A percentile compares a stretch with the other conserved stretches of the same genome.
Evolutionary conservation across 805 yeast species (phyloP).

Genomic region (Brettanomyces bruxellensis): DNA sequence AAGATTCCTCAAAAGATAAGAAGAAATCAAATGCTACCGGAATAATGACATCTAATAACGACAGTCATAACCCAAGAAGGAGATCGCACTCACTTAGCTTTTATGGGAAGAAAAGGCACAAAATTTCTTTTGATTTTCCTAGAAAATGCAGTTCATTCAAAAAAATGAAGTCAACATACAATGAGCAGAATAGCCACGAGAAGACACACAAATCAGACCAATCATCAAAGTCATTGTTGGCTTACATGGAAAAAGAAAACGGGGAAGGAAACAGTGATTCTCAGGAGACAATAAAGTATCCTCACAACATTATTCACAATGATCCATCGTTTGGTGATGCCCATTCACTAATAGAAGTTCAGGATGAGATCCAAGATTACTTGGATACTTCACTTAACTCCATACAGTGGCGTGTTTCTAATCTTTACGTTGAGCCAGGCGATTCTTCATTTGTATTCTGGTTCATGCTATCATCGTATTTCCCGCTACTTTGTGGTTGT

Average conservation of each 20-base stretch:
- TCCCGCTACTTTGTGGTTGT: constrained; percentile 73
- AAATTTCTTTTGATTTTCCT: too few species aligned
- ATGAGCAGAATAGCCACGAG: background rate
- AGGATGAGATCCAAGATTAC: constrained; percentile 8
- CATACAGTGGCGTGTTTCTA: constrained; percentile 22
- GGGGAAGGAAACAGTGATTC: background rate
- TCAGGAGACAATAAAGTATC: background rate
- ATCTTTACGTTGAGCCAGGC: constrained; percentile 24
- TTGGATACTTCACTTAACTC: constrained; percentile 19
- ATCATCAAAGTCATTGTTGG: background rate
- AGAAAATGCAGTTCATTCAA: too few species aligned
- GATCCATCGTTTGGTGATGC: background rate
- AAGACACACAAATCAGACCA: background rate
- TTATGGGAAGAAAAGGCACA: too few species aligned
- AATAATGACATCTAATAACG: too few species aligned
- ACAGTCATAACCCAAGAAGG: too few species aligned
- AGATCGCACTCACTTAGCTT: too few species aligned
- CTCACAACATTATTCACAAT: background rate
- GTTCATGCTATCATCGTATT: constrained; percentile 58
- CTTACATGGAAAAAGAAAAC: background rate
- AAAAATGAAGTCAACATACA: too few species aligned
- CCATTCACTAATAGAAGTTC: background rate
- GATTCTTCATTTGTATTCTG: constrained; percentile 32
- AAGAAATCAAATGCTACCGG: too few species aligned
- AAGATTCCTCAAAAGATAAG: too few species aligned